Conservation (phyloP, 495 filamentous ascomycete genomes). For the Daldinia vernicosa region DNA sequence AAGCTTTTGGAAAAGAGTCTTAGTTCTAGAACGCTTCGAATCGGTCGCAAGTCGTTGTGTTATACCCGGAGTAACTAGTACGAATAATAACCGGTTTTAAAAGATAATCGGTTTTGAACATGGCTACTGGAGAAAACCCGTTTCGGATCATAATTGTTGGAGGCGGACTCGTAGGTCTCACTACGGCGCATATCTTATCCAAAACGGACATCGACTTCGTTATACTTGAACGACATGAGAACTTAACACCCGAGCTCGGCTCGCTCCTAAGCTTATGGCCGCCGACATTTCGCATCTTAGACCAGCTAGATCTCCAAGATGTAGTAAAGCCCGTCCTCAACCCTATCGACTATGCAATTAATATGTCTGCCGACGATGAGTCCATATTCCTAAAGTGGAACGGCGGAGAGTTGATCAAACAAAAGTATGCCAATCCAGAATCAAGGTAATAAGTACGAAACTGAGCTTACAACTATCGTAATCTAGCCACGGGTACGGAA, state of each 20-base stretch:
- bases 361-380: constrained; percentile 40
- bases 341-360: constrained; percentile 23
- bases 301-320: constrained; percentile 59
- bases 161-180: constrained; percentile 60
- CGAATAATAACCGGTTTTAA: not conserved
- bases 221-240: constrained; percentile 54
- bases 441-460: not conserved
- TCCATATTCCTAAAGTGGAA: constrained; percentile 4
- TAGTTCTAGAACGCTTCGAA: not conserved
- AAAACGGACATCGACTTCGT: constrained; percentile 58
- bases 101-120: not conserved
- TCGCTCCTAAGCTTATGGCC: constrained; percentile 52
- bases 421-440: constrained; percentile 19
- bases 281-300: constrained; percentile 51
- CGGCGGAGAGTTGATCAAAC: constrained; percentile 3
- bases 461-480: not conserved
- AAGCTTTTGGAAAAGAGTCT: not conserved
- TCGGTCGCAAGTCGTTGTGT: not conserved
- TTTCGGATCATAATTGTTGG: constrained; percentile 65
- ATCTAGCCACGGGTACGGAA: constrained; percentile 48
- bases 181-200: constrained; percentile 57
- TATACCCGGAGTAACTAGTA: not conserved
- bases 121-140: constrained; percentile 25
- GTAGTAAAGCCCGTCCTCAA: constrained; percentile 26
- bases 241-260: constrained; percentile 53